phyloP scores from a whole-genome alignment of 2,329 filamentous ascomycete species.

The Parasarocladium wereldwijsianum region DNA sequence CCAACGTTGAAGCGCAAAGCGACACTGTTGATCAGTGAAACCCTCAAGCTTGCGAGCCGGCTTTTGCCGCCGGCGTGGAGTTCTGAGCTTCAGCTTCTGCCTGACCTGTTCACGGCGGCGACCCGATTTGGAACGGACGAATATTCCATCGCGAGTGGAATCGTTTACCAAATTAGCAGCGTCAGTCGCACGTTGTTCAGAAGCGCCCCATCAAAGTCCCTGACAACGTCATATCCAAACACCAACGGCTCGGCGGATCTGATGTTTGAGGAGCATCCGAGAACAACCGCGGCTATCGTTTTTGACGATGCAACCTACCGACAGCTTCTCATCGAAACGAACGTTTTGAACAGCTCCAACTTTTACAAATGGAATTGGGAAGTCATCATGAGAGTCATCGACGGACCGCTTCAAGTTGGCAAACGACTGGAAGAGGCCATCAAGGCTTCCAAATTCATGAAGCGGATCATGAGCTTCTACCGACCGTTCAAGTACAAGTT shows the following conservation, averaged over 20 bases:
- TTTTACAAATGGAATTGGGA: constrained; percentile 98
- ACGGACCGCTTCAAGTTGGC: constrained; percentile 79
- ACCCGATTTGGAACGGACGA: constrained; percentile 55
- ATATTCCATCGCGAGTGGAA: constrained; percentile 70
- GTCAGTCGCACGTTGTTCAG: constrained; percentile 86
- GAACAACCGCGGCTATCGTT: constrained; percentile 27
- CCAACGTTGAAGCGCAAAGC: constrained; percentile 70
- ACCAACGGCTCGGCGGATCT: constrained; percentile 32
- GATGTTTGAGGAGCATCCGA: constrained; percentile 41
- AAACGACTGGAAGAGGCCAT: constrained; percentile 90
- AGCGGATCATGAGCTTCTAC: constrained; percentile 87
- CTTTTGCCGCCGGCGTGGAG: constrained; percentile 73
- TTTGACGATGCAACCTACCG: constrained; percentile 50
- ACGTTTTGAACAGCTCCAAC: constrained; percentile 78
- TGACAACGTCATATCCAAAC: constrained; percentile 23
- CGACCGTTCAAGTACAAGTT: constrained; percentile 95
- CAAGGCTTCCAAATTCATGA: constrained; percentile 90
- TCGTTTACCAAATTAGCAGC: constrained; percentile 96
- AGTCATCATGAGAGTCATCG: constrained; percentile 75
- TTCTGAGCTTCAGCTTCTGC: constrained; percentile 71
- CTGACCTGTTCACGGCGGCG: constrained; percentile 68
- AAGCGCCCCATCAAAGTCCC: constrained; percentile 40
- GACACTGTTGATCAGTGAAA: constrained; percentile 78
- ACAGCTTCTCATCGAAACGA: constrained; percentile 57
- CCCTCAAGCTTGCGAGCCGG: constrained; percentile 77